Percentiles rank a stretch among this genome's conserved stretches.
These are phyloP conservation scores for Dryas octopetala DNA, from an alignment of 306 rosid genomes.

Conservation along the genomic window DNA sequence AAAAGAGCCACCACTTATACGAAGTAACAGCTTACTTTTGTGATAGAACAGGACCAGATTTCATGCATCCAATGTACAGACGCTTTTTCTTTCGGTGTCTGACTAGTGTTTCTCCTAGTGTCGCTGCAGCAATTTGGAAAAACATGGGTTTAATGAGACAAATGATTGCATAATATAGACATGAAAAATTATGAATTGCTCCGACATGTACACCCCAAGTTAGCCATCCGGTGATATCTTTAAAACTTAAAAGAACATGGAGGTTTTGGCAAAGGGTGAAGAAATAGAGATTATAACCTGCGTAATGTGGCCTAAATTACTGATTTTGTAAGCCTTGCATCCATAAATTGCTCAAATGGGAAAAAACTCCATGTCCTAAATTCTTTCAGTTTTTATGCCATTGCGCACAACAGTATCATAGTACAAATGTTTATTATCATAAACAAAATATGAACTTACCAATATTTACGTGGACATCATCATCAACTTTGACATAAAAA, in stretches of 20 bases:
- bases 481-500: slow-evolving; percentile 95
- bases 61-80: slow-evolving; percentile 96
- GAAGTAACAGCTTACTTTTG: slow-evolving; percentile 60
- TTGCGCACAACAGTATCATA: not conserved
- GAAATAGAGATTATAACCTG: too few species aligned
- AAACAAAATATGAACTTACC: slow-evolving; percentile 42
- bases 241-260: not conserved
- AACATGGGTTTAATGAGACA: slow-evolving; percentile 11
- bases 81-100: slow-evolving; percentile 78
- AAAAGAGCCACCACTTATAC: not conserved
- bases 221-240: slow-evolving; percentile 1
- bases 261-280: not conserved
- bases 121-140: slow-evolving; percentile 56
- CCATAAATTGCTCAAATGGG: not conserved
- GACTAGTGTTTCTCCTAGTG: slow-evolving; percentile 88
- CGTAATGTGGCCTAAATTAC: not conserved
- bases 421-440: not conserved
- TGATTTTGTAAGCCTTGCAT: not conserved
- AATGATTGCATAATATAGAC: slow-evolving; percentile 2
- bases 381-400: slow-evolving; percentile 1
- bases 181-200: not conserved
- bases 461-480: slow-evolving; percentile 95
- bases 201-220: not conserved
- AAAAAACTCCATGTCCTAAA: not conserved
- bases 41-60: slow-evolving; percentile 93